Percentiles rank a stretch among this genome's conserved stretches.
These are phyloP conservation scores for Myrica gale DNA, from an alignment of 306 rosid genomes.

Conservation along the genomic window DNA sequence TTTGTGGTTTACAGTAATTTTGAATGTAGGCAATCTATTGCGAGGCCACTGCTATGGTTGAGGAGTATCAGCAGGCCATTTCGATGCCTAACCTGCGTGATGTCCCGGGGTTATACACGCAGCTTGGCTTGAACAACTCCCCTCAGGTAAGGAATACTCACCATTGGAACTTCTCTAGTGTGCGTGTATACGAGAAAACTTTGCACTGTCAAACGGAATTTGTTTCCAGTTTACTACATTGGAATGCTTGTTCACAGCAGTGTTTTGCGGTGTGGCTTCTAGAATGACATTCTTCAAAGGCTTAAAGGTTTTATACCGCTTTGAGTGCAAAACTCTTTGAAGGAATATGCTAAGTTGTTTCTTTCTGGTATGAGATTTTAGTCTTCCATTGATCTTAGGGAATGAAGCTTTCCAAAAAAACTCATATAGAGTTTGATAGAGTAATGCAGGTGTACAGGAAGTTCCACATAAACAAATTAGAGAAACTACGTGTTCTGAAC, in stretches of 20 bases:
- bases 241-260: too few species aligned
- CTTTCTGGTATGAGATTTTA: background rate
- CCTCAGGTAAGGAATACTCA: slow-evolving; percentile 59
- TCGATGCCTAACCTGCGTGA: slow-evolving; percentile 65
- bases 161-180: background rate
- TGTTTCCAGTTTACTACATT: background rate
- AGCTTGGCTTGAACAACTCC: slow-evolving; percentile 65
- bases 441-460: too few species aligned
- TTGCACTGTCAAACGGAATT: background rate
- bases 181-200: background rate
- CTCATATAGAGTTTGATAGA: background rate
- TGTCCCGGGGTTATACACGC: slow-evolving; percentile 50
- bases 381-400: background rate
- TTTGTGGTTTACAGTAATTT: slow-evolving; percentile 20
- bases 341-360: background rate
- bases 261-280: too few species aligned
- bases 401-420: background rate
- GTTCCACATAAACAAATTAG: too few species aligned
- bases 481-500: too few species aligned
- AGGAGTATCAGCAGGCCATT: slow-evolving; percentile 75
- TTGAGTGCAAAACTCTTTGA: too few species aligned
- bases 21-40: slow-evolving; percentile 72
- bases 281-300: too few species aligned
- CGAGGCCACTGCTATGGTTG: slow-evolving; percentile 86
- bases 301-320: too few species aligned